Evolutionary conservation across 768 basidiomycete species (phyloP), one percentile per base, ranked within the genome.

Genomic region (Pleurotus giganteus): DNA sequence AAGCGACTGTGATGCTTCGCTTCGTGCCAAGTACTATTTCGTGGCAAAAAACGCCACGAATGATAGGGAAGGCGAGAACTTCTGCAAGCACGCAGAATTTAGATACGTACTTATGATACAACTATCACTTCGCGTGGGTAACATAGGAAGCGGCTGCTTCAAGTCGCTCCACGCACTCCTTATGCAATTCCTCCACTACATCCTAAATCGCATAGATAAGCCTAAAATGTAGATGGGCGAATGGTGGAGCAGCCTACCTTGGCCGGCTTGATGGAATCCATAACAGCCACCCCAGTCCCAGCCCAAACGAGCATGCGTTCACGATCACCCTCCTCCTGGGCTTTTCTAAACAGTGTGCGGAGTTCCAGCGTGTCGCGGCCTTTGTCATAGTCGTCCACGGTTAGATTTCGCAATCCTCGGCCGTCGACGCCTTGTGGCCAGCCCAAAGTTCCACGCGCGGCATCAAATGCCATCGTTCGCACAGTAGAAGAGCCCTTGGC

Each of bases 371-470:
- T 61, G 45, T 74, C 66, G 12, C 76, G 69, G 1, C 82, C 83
- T 7, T 63, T 69, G 19, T 84, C 81, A 57, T 77, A 70, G 51
- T 88, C 86, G 41, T 76, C 71, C 24, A 84, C 81, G 21, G 83
- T 84, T 58, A 72, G 65, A 64, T 85, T 87, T 55, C 74, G 71
- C 36, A 89, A 63, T 6, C 73, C 84, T 50, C 87, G 74, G 42
- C 86, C 87, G 63, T 88, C 84, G 2, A 88, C 66, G 15, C 81
- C 83, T 31, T 60, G 47, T 3, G 85, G 85, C 85, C 85, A 87
- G 19, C 75, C 80, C 32, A 82, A 47, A 4, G 79, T 82, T 41
- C 73, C 75, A 50, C 85, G 73, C 8, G 73, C 83, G 36, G 73
- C 63, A 65, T 89, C 87, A 60, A 86, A 88, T 17, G 82, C 82